These are phyloP conservation scores for Fusarium nygamai DNA, from an alignment of 2,329 filamentous ascomycete genomes.

Conservation along the genomic window DNA sequence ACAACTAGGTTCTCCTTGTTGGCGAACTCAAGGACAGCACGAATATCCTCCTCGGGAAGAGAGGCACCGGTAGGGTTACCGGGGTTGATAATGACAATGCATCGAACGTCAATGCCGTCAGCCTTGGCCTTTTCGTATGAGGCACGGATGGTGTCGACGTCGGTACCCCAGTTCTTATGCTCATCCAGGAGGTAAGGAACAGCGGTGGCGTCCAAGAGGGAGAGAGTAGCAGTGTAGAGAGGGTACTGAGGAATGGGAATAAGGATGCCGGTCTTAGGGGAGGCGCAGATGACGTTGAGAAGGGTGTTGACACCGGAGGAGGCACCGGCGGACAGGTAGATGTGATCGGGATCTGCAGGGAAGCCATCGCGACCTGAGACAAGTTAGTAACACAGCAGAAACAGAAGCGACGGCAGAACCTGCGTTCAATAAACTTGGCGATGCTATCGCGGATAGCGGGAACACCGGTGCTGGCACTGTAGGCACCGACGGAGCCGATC, in stretches of 20 bases:
- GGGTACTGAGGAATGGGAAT: slow-evolving; percentile 98
- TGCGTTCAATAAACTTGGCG: slow-evolving; percentile 90
- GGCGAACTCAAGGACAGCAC: slow-evolving; percentile 86
- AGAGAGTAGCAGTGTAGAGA: slow-evolving; percentile 92
- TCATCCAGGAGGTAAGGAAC: slow-evolving; percentile 97
- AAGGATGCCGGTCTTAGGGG: slow-evolving; percentile 81
- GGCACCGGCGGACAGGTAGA: slow-evolving; percentile 92
- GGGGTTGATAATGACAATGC: slow-evolving; percentile 97
- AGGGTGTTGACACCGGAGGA: slow-evolving; percentile 96
- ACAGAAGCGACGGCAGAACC: slow-evolving; percentile 44
- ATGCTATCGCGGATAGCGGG: slow-evolving; percentile 88
- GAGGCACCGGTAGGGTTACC: slow-evolving; percentile 96
- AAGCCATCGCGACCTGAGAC: slow-evolving; percentile 82
- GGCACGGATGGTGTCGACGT: slow-evolving; percentile 78
- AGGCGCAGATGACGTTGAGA: slow-evolving; percentile 86
- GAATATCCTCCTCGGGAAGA: slow-evolving; percentile 80
- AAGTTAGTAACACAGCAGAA: not conserved
- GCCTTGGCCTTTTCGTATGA: slow-evolving; percentile 78
- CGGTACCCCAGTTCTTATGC: slow-evolving; percentile 85
- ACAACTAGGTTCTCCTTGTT: slow-evolving; percentile 86
- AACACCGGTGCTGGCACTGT: slow-evolving; percentile 92
- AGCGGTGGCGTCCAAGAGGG: slow-evolving; percentile 83
- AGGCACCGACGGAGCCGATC: slow-evolving; percentile 92
- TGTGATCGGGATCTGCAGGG: slow-evolving; percentile 79
- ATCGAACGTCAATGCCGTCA: slow-evolving; percentile 86